Evolutionary conservation across 495 filamentous ascomycete genomes (phyloP).

Genomic region (Platismatia glauca): DNA sequence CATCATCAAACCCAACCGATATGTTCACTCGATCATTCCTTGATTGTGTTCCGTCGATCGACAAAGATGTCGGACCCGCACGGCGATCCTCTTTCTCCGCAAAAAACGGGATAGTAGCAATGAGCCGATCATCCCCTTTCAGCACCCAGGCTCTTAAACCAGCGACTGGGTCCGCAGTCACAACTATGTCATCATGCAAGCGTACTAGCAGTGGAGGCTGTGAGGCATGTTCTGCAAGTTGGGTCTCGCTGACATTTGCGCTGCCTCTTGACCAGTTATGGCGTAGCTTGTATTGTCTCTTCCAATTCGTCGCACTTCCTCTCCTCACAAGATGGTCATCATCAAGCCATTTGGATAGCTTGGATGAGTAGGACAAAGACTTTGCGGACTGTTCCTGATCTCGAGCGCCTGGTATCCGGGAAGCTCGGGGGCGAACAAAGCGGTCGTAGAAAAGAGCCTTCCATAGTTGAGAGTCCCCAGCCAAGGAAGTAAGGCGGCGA

Average conservation of each 20-base stretch:
- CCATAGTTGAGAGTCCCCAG: slow-evolving; percentile 84
- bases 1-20: slow-evolving; percentile 68
- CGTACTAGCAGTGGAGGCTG: slow-evolving; percentile 56
- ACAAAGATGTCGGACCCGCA: slow-evolving; percentile 57
- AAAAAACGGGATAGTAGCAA: slow-evolving; percentile 37
- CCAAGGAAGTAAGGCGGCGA: slow-evolving; percentile 63
- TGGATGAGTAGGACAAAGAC: slow-evolving; percentile 57
- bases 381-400: slow-evolving; percentile 32
- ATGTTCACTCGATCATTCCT: slow-evolving; percentile 40
- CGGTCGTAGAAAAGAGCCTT: slow-evolving; percentile 79
- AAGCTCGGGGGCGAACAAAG: slow-evolving; percentile 78
- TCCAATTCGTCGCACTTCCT: slow-evolving; percentile 62
- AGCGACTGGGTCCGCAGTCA: slow-evolving; percentile 60
- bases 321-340: slow-evolving; percentile 49
- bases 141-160: slow-evolving; percentile 75
- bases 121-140: slow-evolving; percentile 44
- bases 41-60: slow-evolving; percentile 42
- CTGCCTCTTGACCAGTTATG: slow-evolving; percentile 88
- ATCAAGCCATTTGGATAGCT: slow-evolving; percentile 75
- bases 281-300: slow-evolving; percentile 76
- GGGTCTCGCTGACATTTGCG: slow-evolving; percentile 70
- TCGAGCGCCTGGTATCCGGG: slow-evolving; percentile 61
- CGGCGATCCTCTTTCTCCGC: not conserved
- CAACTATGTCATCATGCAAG: slow-evolving; percentile 63
- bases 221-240: slow-evolving; percentile 47